phyloP scores from a whole-genome alignment of 257 asterid species.

The Solanum medicagineum region DNA sequence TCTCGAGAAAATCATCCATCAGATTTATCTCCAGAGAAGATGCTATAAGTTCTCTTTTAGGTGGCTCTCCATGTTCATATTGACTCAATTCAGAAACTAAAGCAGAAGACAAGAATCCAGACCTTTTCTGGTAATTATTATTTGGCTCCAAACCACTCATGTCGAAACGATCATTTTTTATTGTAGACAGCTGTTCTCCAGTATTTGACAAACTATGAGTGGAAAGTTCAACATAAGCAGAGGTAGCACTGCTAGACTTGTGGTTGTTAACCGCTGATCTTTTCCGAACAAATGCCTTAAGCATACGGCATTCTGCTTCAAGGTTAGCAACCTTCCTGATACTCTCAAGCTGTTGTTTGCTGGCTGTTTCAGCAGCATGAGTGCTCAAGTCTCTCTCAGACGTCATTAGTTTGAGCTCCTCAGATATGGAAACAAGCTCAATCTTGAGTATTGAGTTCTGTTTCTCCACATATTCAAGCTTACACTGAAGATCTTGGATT shows the following conservation, averaged over 20 bases:
- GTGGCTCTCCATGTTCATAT: conserved; percentile 13
- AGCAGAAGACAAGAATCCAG: neutral
- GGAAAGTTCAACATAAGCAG: conserved; percentile 32
- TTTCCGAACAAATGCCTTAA: conserved; percentile 42
- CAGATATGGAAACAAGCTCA: conserved; percentile 32
- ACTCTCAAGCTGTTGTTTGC: conserved; percentile 67
- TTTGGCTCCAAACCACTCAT: conserved; percentile 19
- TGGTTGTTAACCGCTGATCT: conserved; percentile 17
- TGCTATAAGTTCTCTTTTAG: conserved; percentile 17
- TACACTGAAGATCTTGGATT: conserved; percentile 24
- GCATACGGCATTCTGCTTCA: conserved; percentile 72
- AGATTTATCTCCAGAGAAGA: conserved; percentile 49
- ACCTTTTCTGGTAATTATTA: conserved; percentile 1
- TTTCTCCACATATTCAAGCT: neutral
- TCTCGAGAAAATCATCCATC: conserved; percentile 79
- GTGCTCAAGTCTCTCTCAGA: conserved; percentile 52
- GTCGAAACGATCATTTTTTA: conserved; percentile 20
- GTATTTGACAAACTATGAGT: conserved; percentile 51
- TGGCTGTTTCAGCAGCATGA: conserved; percentile 68
- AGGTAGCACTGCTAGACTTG: conserved; percentile 32
- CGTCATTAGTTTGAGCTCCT: conserved; percentile 45
- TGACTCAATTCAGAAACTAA: conserved; percentile 10
- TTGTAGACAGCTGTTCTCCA: conserved; percentile 30
- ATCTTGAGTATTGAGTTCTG: conserved; percentile 45
- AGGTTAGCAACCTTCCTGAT: conserved; percentile 48